Evolutionary conservation across 2,329 filamentous ascomycete genomes (phyloP).

Genomic region (Aspergillus arachidicola): DNA sequence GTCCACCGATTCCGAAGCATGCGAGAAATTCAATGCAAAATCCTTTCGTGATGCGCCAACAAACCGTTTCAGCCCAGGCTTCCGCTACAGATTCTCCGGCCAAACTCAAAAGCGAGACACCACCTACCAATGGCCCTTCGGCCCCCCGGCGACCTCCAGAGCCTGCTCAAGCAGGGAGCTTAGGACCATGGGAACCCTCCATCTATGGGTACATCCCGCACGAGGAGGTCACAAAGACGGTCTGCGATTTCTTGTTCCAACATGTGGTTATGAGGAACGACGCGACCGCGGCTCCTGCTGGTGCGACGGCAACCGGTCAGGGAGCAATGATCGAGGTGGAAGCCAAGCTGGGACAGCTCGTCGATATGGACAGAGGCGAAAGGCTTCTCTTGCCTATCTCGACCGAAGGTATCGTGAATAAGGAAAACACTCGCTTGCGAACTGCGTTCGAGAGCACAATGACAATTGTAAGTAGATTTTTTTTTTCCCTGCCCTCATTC

Average conservation of each 20-base stretch:
- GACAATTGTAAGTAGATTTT: conserved; percentile 68
- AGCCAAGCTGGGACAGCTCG: conserved; percentile 83
- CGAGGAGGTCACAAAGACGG: conserved; percentile 71
- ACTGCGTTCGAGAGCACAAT: conserved; percentile 83
- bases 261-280: conserved; percentile 70
- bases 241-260: conserved; percentile 81
- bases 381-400: conserved; percentile 68
- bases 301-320: conserved; percentile 60
- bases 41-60: conserved; percentile 26
- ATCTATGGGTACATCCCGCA: conserved; percentile 71
- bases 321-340: conserved; percentile 87
- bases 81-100: conserved; percentile 20
- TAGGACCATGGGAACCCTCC: conserved; percentile 55
- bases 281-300: conserved; percentile 55
- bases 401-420: conserved; percentile 70
- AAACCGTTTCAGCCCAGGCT: conserved; percentile 20
- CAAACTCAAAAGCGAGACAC: conserved; percentile 23
- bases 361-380: conserved; percentile 71
- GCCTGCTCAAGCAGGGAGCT: conserved; percentile 27
- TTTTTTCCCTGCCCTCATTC: background rate
- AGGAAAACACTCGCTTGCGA: conserved; percentile 53
- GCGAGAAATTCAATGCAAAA: conserved; percentile 27
- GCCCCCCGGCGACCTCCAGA: conserved; percentile 20
- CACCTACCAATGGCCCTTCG: conserved; percentile 34
- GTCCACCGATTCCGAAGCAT: conserved; percentile 37